Conservation (phyloP, 2,329 filamentous ascomycete genomes). For the Colletotrichum scovillei region DNA sequence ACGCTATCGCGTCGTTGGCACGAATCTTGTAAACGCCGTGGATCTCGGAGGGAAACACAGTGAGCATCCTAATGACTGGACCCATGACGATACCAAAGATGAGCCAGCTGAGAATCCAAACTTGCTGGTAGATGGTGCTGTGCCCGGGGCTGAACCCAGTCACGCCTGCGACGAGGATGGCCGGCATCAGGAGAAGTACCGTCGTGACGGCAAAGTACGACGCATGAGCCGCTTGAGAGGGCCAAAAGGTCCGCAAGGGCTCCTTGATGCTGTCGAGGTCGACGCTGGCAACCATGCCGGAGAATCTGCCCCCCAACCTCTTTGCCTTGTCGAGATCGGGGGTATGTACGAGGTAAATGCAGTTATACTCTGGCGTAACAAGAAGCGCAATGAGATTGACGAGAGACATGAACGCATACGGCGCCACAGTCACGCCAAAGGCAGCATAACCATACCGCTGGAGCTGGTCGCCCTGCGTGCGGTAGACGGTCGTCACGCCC, state of each 20-base stretch:
- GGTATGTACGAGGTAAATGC: constrained; percentile 41
- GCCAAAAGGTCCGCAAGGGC: constrained; percentile 27
- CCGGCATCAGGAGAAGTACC: background rate
- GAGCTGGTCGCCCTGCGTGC: constrained; percentile 41
- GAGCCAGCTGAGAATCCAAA: constrained; percentile 24
- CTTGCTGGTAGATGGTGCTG: constrained; percentile 9
- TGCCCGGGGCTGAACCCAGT: constrained; percentile 22
- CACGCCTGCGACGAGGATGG: constrained; percentile 11
- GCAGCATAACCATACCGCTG: constrained; percentile 43
- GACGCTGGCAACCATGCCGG: constrained; percentile 26
- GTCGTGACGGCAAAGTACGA: constrained; percentile 25
- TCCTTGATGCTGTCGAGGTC: constrained; percentile 27
- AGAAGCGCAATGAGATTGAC: constrained; percentile 42
- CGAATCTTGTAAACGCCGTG: constrained; percentile 28
- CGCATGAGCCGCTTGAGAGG: constrained; percentile 13
- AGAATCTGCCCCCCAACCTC: constrained; percentile 22
- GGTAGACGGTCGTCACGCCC: constrained; percentile 39
- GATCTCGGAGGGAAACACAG: constrained; percentile 20
- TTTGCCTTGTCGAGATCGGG: constrained; percentile 30
- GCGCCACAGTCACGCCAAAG: constrained; percentile 44
- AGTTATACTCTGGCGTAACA: constrained; percentile 42
- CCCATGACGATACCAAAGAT: constrained; percentile 25
- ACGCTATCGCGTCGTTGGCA: constrained; percentile 29
- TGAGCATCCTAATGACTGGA: constrained; percentile 12
- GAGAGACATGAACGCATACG: constrained; percentile 45